phyloP scores from a whole-genome alignment of 345 rosid species.

The Eutrema yunnanense region DNA sequence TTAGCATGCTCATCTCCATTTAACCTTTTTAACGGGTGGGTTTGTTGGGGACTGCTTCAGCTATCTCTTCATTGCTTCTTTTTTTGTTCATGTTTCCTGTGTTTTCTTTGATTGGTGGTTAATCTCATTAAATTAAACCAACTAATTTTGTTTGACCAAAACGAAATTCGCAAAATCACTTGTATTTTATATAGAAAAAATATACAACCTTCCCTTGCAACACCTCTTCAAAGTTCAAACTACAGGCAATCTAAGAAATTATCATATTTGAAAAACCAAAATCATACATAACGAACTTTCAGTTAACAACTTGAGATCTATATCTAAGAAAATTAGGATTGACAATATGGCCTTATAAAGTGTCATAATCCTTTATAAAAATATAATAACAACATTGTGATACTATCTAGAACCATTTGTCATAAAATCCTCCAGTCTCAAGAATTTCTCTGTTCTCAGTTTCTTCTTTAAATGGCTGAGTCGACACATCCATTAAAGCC shows the following conservation, averaged over 20 bases:
- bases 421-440: background rate
- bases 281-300: background rate
- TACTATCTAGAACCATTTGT: background rate
- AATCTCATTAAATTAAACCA: too few relatives aligned
- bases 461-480: slow-evolving; percentile 85
- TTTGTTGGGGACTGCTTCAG: background rate
- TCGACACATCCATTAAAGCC: slow-evolving; percentile 63
- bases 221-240: background rate
- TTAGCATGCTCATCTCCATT: slow-evolving; percentile 89
- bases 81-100: too few relatives aligned
- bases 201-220: background rate
- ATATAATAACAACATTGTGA: background rate
- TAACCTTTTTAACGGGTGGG: background rate
- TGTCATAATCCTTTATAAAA: background rate
- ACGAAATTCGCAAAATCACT: too few relatives aligned
- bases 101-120: too few relatives aligned
- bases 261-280: too few relatives aligned
- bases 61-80: background rate
- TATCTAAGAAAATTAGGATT: background rate
- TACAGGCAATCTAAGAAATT: background rate
- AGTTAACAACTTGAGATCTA: background rate
- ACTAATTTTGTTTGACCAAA: background rate
- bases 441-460: slow-evolving; percentile 2
- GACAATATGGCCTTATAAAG: background rate
- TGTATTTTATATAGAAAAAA: background rate